Conservation (phyloP, 257 asterid genomes). For the Knoxia roxburghii region DNA sequence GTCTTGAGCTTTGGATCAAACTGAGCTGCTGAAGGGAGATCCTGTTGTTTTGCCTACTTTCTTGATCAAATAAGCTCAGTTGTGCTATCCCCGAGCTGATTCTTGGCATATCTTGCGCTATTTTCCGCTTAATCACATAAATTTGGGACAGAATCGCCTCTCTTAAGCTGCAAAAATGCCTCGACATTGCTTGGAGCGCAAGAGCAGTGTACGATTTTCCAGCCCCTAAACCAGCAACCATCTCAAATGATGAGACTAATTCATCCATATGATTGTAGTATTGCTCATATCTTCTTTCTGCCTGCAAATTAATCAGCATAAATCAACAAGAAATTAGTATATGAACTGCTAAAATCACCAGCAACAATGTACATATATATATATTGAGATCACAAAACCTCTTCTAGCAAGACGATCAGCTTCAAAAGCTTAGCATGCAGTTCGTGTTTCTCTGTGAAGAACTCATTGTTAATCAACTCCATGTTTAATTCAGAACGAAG, state of each 20-base stretch:
- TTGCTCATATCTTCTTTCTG: constrained; percentile 72
- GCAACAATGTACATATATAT: neutral
- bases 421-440: constrained; percentile 44
- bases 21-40: constrained; percentile 53
- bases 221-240: constrained; percentile 61
- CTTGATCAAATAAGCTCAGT: constrained; percentile 57
- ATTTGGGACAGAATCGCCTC: constrained; percentile 63
- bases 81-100: constrained; percentile 55
- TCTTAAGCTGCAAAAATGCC: constrained; percentile 60
- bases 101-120: constrained; percentile 48
- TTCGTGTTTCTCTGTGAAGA: constrained; percentile 39
- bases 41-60: constrained; percentile 30
- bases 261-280: constrained; percentile 62
- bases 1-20: constrained; percentile 41
- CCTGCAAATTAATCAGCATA: constrained; percentile 30
- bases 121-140: constrained; percentile 31
- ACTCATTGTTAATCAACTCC: constrained; percentile 45
- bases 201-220: constrained; percentile 78
- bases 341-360: neutral
- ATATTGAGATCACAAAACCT: constrained; percentile 36
- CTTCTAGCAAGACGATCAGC: constrained; percentile 65
- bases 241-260: constrained; percentile 58
- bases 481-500: constrained; percentile 46
- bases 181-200: constrained; percentile 86
- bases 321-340: neutral